phyloP scores from a whole-genome alignment of 2,329 filamentous ascomycete species.

The Grosmannia serpens region DNA sequence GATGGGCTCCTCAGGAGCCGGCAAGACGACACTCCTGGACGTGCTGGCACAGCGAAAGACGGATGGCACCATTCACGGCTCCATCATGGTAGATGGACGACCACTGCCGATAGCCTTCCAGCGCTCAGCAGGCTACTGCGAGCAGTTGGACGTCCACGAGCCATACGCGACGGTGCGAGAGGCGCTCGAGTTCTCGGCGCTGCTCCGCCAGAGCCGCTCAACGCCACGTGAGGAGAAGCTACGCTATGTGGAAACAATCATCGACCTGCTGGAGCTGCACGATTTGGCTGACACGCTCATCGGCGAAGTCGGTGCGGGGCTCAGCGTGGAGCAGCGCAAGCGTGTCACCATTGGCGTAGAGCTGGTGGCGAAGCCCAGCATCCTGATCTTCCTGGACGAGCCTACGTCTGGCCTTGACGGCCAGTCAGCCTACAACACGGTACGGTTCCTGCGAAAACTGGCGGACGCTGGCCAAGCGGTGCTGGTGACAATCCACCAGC shows the following conservation, averaged over 20 bases:
- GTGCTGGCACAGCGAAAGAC: slow-evolving; percentile 70
- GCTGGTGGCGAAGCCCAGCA: slow-evolving; percentile 47
- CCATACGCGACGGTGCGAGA: slow-evolving; percentile 63
- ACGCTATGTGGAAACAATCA: slow-evolving; percentile 66
- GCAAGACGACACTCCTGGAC: slow-evolving; percentile 77
- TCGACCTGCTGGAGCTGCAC: slow-evolving; percentile 46
- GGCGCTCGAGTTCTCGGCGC: slow-evolving; percentile 61
- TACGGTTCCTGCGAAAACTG: slow-evolving; percentile 56
- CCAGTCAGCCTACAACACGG: slow-evolving; percentile 52
- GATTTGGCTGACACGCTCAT: slow-evolving; percentile 37
- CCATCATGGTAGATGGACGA: slow-evolving; percentile 64
- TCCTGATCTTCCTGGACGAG: slow-evolving; percentile 50
- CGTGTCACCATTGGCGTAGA: slow-evolving; percentile 50
- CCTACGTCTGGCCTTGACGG: slow-evolving; percentile 57
- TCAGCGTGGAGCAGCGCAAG: slow-evolving; percentile 43
- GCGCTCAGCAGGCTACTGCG: slow-evolving; percentile 67
- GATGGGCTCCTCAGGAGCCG: slow-evolving; percentile 74
- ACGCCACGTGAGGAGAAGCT: slow-evolving; percentile 57
- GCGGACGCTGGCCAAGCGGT: slow-evolving; percentile 56
- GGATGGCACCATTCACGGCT: slow-evolving; percentile 62
- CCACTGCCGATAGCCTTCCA: slow-evolving; percentile 66
- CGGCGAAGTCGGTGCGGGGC: slow-evolving; percentile 35
- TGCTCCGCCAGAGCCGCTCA: slow-evolving; percentile 58
- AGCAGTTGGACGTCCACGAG: slow-evolving; percentile 71
- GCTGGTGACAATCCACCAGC: slow-evolving; percentile 60